Conservation (phyloP, 2,329 filamentous ascomycete species). For the Aspergillus fructus region DNA sequence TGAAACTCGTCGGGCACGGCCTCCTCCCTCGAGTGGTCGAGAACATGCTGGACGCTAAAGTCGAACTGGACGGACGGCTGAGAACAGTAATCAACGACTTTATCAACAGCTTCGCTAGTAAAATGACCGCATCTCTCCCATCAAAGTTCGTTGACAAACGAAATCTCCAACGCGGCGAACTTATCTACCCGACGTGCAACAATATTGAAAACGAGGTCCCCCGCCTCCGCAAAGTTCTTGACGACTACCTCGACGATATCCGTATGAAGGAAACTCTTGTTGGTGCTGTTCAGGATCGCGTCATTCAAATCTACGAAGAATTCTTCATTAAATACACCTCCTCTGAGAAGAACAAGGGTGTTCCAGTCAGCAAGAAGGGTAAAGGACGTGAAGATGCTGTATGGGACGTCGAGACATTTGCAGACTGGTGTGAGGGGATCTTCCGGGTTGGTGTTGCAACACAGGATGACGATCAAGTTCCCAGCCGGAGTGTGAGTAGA, state of each 20-base stretch:
- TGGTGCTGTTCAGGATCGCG: slow-evolving; percentile 63
- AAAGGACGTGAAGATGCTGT: slow-evolving; percentile 62
- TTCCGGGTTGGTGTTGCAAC: slow-evolving; percentile 55
- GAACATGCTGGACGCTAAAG: slow-evolving; percentile 71
- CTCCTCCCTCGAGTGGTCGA: slow-evolving; percentile 66
- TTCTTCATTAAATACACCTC: slow-evolving; percentile 57
- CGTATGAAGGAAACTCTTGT: slow-evolving; percentile 66
- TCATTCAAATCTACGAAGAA: slow-evolving; percentile 62
- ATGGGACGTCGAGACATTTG: slow-evolving; percentile 65
- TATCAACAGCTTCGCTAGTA: slow-evolving; percentile 56
- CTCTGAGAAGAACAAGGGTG: slow-evolving; percentile 40
- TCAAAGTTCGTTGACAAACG: slow-evolving; percentile 38
- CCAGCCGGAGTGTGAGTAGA: slow-evolving; percentile 16
- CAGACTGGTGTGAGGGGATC: slow-evolving; percentile 59
- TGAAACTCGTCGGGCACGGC: slow-evolving; percentile 57
- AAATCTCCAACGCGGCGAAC: slow-evolving; percentile 39
- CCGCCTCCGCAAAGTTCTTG: slow-evolving; percentile 55
- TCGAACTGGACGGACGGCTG: slow-evolving; percentile 63
- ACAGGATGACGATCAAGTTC: slow-evolving; percentile 22
- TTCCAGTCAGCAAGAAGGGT: slow-evolving; percentile 49
- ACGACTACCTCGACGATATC: slow-evolving; percentile 64
- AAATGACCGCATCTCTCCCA: slow-evolving; percentile 55
- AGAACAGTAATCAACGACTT: slow-evolving; percentile 66
- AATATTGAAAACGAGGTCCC: slow-evolving; percentile 60
- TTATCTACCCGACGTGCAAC: slow-evolving; percentile 51